These are phyloP conservation scores for Fusarium vanettenii DNA, from an alignment of 2,329 filamentous ascomycete genomes.

Conservation along the genomic window DNA sequence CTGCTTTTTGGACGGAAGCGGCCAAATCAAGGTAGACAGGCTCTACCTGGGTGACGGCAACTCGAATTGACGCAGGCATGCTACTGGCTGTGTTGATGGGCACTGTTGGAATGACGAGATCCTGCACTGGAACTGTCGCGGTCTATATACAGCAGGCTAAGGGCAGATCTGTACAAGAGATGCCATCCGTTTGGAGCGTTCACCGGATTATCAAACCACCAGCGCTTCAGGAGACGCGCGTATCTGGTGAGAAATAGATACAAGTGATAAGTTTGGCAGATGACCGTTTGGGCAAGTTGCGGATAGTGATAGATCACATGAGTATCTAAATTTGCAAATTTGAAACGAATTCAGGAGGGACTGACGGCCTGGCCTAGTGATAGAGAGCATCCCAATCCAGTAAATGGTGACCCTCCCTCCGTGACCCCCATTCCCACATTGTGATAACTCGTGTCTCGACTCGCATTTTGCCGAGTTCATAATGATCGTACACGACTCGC, in stretches of 20 bases:
- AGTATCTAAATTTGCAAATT: not conserved
- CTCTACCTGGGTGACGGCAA: conserved; percentile 43
- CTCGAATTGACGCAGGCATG: conserved; percentile 31
- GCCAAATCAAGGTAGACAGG: conserved; percentile 41
- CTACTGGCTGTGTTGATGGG: not conserved
- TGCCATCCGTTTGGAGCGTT: not conserved
- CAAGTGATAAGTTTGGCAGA: not conserved
- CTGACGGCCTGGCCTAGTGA: not conserved
- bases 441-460: not conserved
- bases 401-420: not conserved
- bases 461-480: not conserved
- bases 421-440: not conserved
- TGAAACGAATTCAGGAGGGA: not conserved
- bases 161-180: not conserved
- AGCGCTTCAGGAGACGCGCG: not conserved
- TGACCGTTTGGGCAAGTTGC: not conserved
- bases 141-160: not conserved
- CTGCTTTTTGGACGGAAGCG: conserved; percentile 37
- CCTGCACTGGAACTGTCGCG: not conserved
- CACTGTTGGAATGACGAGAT: not conserved
- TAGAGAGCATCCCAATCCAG: not conserved
- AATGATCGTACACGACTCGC: not conserved
- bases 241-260: not conserved
- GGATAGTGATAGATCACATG: not conserved
- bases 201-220: not conserved